phyloP scores from a whole-genome alignment of 2,329 filamentous ascomycete species.

The Xylariaceae sp. region DNA sequence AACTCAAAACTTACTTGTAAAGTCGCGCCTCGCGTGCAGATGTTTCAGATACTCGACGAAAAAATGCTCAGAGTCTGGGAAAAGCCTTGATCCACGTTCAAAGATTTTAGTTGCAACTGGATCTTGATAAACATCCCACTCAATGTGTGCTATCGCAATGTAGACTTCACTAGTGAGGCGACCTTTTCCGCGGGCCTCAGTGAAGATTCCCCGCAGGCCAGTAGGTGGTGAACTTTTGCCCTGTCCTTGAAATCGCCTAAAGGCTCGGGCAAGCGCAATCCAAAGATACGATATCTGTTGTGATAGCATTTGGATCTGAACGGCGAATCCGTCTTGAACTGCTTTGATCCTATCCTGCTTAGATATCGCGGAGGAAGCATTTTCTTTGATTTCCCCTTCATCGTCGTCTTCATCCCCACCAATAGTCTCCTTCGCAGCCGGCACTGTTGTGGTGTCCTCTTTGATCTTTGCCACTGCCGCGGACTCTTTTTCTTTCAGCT shows the following conservation, averaged over 20 bases:
- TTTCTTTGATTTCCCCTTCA: slow-evolving; percentile 53
- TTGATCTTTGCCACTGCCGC: slow-evolving; percentile 64
- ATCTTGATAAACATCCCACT: slow-evolving; percentile 96
- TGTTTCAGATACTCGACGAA: slow-evolving; percentile 97
- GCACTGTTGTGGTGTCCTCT: slow-evolving; percentile 50
- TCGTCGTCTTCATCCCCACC: slow-evolving; percentile 57
- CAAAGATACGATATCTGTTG: slow-evolving; percentile 90
- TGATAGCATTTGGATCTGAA: slow-evolving; percentile 77
- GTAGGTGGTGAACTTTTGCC: slow-evolving; percentile 64
- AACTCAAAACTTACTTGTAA: slow-evolving; percentile 74
- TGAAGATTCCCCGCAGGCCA: slow-evolving; percentile 87
- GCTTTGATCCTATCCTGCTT: slow-evolving; percentile 70
- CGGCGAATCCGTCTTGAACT: slow-evolving; percentile 70
- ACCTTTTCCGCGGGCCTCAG: slow-evolving; percentile 84
- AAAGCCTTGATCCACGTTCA: slow-evolving; percentile 89
- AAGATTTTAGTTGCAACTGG: slow-evolving; percentile 93
- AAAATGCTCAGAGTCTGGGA: slow-evolving; percentile 92
- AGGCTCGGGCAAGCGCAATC: slow-evolving; percentile 93
- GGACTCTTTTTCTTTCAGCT: slow-evolving; percentile 69
- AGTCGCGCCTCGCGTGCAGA: slow-evolving; percentile 88
- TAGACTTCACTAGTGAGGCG: slow-evolving; percentile 94
- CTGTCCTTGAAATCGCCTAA: slow-evolving; percentile 92
- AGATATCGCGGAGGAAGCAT: slow-evolving; percentile 55
- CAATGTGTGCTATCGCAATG: slow-evolving; percentile 88
- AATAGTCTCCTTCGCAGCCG: slow-evolving; percentile 37